These are phyloP conservation scores for Fraxinus nigra DNA, from an alignment of 305 asterid species.

Conservation along the genomic window DNA sequence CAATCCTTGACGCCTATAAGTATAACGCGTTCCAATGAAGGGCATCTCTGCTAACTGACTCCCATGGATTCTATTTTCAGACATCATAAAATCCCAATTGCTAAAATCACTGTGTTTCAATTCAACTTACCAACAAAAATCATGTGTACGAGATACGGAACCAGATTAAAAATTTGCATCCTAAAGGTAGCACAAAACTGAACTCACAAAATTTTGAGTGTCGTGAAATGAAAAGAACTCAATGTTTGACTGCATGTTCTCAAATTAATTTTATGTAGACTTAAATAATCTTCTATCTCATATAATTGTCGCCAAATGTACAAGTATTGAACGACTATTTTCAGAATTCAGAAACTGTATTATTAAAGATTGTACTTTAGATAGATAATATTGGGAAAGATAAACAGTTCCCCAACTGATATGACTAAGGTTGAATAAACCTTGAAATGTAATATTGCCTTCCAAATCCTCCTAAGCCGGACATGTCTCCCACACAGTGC, in stretches of 20 bases:
- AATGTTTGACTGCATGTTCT: constrained; percentile 3
- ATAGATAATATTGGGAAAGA: neutral
- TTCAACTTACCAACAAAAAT: neutral
- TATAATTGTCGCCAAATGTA: neutral
- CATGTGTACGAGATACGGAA: neutral
- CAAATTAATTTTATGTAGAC: neutral
- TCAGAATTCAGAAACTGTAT: constrained; percentile 3
- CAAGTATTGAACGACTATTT: constrained; percentile 12
- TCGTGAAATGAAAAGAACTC: neutral
- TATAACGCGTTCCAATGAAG: constrained; percentile 75
- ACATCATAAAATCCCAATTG: constrained; percentile 22
- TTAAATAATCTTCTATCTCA: neutral
- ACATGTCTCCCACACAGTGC: neutral
- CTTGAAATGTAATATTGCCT: neutral
- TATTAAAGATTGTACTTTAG: constrained; percentile 1
- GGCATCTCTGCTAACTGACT: constrained; percentile 87
- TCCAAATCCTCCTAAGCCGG: neutral
- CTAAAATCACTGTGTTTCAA: neutral
- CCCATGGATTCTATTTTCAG: constrained; percentile 68
- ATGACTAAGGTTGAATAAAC: neutral
- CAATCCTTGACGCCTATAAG: constrained; percentile 84
- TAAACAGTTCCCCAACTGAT: neutral
- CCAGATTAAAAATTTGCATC: neutral
- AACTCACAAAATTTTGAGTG: neutral
- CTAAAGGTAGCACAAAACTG: constrained; percentile 2